These are phyloP conservation scores for Dendrobium nobile DNA, from an alignment of 106 monocot genomes.

Conservation along the genomic window DNA sequence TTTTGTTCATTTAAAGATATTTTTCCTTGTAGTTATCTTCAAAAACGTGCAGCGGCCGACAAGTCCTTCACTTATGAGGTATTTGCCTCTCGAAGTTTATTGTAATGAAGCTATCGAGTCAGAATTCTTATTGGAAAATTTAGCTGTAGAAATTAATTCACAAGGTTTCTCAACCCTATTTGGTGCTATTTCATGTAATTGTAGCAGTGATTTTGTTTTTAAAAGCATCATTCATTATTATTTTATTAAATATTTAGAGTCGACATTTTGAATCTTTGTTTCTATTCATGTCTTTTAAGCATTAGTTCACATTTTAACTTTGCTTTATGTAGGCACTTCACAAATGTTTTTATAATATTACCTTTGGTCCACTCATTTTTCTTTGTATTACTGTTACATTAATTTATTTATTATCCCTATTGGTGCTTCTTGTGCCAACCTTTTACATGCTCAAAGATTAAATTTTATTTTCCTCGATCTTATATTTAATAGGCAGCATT, in stretches of 20 bases:
- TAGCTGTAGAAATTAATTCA: not conserved
- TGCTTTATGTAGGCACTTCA: not conserved
- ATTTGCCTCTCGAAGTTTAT: not conserved
- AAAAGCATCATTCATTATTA: not conserved
- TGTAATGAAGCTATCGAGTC: not conserved
- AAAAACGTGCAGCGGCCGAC: constrained; percentile 58
- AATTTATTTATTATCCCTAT: not conserved
- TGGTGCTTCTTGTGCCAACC: not conserved
- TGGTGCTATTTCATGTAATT: not conserved
- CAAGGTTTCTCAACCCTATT: not conserved
- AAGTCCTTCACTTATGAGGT: constrained; percentile 93
- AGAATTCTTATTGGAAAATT: not conserved
- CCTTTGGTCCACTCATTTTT: not conserved
- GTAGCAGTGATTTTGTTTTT: not conserved
- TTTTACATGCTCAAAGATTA: not conserved
- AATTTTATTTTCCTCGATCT: not conserved
- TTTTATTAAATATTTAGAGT: not conserved
- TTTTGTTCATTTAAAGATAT: constrained; percentile 4
- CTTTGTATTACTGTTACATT: not conserved
- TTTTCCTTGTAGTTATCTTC: constrained; percentile 67
- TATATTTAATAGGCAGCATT: not conserved
- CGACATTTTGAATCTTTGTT: not conserved
- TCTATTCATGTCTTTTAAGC: not conserved
- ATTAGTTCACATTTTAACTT: not conserved
- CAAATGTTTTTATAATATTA: not conserved